A percentile compares a stretch with the other conserved stretches of the same genome.
phyloP scores from a whole-genome alignment of 2,329 filamentous ascomycete genomes.

The Phaeoacremonium minimum region DNA sequence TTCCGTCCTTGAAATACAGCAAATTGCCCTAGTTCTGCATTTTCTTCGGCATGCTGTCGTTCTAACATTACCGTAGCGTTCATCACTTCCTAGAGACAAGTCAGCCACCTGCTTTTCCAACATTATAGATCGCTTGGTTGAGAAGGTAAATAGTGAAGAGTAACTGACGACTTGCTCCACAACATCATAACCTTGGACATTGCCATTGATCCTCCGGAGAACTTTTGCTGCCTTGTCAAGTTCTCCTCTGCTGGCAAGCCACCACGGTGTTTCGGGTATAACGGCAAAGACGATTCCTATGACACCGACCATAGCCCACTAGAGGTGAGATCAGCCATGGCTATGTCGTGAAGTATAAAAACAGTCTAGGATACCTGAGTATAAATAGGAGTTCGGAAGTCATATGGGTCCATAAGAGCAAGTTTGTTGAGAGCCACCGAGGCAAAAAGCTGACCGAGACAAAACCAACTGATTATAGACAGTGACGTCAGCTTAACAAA shows the following conservation, averaged over 20 bases:
- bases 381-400: constrained; percentile 32
- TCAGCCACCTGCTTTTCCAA: neutral
- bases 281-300: constrained; percentile 28
- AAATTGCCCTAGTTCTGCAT: constrained; percentile 20
- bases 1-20: constrained; percentile 31
- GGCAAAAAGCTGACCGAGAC: constrained; percentile 34
- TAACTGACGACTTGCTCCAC: constrained; percentile 23
- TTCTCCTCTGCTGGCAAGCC: constrained; percentile 25
- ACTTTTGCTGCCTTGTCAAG: constrained; percentile 22
- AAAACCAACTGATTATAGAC: constrained; percentile 29
- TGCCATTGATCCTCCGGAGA: constrained; percentile 18
- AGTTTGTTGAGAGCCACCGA: constrained; percentile 33
- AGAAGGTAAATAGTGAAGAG: too few species aligned
- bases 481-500: too few species aligned
- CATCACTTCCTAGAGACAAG: constrained; percentile 22
- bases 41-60: constrained; percentile 19
- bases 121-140: too few species aligned
- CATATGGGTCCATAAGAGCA: constrained; percentile 19
- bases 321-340: neutral
- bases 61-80: constrained; percentile 25
- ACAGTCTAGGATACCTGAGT: constrained; percentile 27
- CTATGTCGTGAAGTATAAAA: too few species aligned
- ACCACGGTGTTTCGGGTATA: constrained; percentile 32
- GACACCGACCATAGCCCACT: constrained; percentile 36
- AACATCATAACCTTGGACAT: constrained; percentile 23